Base-by-base conservation (phyloP, 140 eudicot species). In the Oenanthe javanica region DNA sequence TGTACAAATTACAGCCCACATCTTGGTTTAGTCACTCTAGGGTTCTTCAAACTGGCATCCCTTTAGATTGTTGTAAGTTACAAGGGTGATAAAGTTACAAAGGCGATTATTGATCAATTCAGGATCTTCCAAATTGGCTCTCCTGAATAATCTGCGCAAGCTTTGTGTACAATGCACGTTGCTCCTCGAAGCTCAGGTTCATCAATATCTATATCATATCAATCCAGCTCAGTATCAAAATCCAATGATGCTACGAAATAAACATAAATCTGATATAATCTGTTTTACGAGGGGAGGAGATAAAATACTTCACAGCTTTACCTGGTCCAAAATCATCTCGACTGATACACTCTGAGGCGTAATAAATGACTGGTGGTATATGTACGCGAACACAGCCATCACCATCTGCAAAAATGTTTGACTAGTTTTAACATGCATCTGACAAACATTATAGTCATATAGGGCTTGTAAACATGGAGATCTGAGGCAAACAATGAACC, bases 251-350 rank as follows among this genome's bases (percentile, higher is more conserved):
- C 21, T 23, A 31, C 16, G 15, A 10, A 77, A 12, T 52, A 16
- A 36, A 9, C 49, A 16, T 42, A 38, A 77, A 61, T 9, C 15
- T n/a, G 70, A 31, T 67, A 31, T 13, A 6, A 67, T 57, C 12
- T 5, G 12, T 8, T 38, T 27, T n/a, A 21, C 0, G n/a, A 45
- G 59, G 12, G 9, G 43, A 49, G n/a, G 63, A 50, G 31, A 54
- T 67, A 47, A 45, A 23, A 52, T 52, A 38, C 23, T 47, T 19
- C 63, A 46, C 9, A 50, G 19, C 42, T 54, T 45, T 89, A 94
- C 99, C 99, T 92, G 99, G 72, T 95, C 99, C 82, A 92, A 79
- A 77, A 95, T 92, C 88, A 87, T 88, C 86, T 91, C 99, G 51
- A 95, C 87, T 15, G 99, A 92, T 79, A 92, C 90, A 83, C 97